Evolutionary conservation across 805 yeast genomes (phyloP).

Genomic region (Candida tammaniensis): DNA sequence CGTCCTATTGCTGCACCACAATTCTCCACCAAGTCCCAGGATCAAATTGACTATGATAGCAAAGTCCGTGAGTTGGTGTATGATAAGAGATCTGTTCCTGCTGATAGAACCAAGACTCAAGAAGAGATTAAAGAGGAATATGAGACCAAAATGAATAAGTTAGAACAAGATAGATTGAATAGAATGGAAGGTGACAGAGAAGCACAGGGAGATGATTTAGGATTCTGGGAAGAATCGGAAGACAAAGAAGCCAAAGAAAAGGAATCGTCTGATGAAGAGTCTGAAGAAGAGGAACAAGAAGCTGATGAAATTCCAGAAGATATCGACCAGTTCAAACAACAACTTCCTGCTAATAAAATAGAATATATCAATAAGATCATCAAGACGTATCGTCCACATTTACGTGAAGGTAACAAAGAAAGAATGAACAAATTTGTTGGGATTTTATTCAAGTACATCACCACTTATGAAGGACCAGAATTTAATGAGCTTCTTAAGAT

Average conservation of each 20-base stretch:
- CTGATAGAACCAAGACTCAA: constrained; percentile 76
- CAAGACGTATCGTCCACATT: constrained; percentile 65
- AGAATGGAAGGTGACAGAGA: constrained; percentile 71
- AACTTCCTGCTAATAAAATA: constrained; percentile 33
- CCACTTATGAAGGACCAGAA: constrained; percentile 31
- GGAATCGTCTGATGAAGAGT: constrained; percentile 28
- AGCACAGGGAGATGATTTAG: constrained; percentile 69
- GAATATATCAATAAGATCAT: constrained; percentile 54
- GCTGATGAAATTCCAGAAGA: constrained; percentile 25
- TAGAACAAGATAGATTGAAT: constrained; percentile 65
- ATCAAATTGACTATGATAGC: constrained; percentile 57
- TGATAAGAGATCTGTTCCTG: constrained; percentile 76
- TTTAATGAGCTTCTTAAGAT: constrained; percentile 34
- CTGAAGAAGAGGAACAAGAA: constrained; percentile 11
- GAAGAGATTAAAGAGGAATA: constrained; percentile 66
- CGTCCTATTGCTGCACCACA: constrained; percentile 17
- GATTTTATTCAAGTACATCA: constrained; percentile 60
- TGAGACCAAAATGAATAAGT: constrained; percentile 53
- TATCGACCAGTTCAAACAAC: constrained; percentile 28
- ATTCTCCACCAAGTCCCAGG: constrained; percentile 31
- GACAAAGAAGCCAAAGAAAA: constrained; percentile 37
- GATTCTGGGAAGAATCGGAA: constrained; percentile 61
- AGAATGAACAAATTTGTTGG: constrained; percentile 62
- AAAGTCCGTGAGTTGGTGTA: constrained; percentile 63
- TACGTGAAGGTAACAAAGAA: constrained; percentile 79